These are phyloP conservation scores for Colletotrichum horii DNA, from an alignment of 2,329 filamentous ascomycete genomes.

Conservation along the genomic window DNA sequence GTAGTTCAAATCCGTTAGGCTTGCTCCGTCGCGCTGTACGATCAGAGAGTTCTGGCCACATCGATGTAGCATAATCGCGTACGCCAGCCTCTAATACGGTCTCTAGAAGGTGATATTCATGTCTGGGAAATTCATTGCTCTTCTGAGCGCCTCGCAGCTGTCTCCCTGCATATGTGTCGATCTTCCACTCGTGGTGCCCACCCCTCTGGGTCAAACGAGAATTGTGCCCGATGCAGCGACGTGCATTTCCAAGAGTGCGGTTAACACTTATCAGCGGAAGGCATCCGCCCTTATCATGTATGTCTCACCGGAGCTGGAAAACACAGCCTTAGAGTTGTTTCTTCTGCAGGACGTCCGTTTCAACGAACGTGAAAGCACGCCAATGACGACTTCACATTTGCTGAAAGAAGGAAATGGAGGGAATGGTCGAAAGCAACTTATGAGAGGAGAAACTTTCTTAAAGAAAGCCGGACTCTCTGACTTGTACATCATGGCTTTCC, in stretches of 20 bases:
- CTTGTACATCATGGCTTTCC: not conserved
- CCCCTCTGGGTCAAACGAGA: not conserved
- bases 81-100: not conserved
- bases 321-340: not conserved
- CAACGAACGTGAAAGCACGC: not conserved
- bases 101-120: not conserved
- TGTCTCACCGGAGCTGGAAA: not conserved
- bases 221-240: not conserved
- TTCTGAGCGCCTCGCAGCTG: not conserved
- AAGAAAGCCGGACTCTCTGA: not conserved
- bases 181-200: not conserved
- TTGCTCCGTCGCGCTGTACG: not conserved
- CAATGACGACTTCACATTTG: not conserved
- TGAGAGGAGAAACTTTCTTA: not conserved
- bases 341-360: not conserved
- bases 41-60: not conserved
- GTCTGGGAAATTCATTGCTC: not conserved
- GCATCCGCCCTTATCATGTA: not conserved
- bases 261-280: not conserved
- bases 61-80: not conserved
- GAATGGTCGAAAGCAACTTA: not conserved
- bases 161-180: not conserved
- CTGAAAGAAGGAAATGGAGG: not conserved
- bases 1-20: not conserved
- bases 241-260: not conserved